A percentile compares a stretch with the other conserved stretches of the same genome.
phyloP scores from a whole-genome alignment of 345 rosid genomes.

The Luvunga scandens region DNA sequence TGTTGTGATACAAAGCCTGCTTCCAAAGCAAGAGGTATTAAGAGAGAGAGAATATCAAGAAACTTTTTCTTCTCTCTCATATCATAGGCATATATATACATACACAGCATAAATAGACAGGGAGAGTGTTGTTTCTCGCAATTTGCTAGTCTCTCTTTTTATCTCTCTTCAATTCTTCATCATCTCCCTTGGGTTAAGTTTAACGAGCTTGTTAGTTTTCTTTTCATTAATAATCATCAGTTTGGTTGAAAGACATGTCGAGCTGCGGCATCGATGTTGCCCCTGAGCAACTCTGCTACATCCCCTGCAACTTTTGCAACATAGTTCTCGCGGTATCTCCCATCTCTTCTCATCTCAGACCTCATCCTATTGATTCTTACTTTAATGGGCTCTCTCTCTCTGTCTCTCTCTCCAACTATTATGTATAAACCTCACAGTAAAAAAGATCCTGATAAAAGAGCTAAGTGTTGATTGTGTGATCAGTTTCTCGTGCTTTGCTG shows the following conservation, averaged over 20 bases:
- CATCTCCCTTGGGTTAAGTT: slow-evolving; percentile 22
- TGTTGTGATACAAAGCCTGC: slow-evolving; percentile 31
- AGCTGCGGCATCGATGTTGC: slow-evolving; percentile 33
- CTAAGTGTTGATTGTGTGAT: slow-evolving; percentile 17
- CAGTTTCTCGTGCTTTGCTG: slow-evolving; percentile 21
- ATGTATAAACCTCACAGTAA: slow-evolving; percentile 17
- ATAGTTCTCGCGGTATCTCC: slow-evolving; percentile 88
- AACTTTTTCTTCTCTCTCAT: neutral
- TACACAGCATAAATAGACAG: too few species aligned
- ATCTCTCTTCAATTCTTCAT: neutral
- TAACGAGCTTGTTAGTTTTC: neutral
- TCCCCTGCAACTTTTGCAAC: slow-evolving; percentile 99
- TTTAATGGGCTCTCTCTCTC: too few species aligned
- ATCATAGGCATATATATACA: neutral
- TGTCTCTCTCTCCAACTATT: too few species aligned
- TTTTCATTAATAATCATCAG: slow-evolving; percentile 1
- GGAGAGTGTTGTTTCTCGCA: slow-evolving; percentile 21
- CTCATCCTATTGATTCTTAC: slow-evolving; percentile 4
- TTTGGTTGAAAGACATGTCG: slow-evolving; percentile 34
- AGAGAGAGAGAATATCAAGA: slow-evolving; percentile 14
- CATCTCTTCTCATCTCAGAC: slow-evolving; percentile 25
- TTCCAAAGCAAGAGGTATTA: slow-evolving; percentile 21
- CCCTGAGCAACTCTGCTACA: slow-evolving; percentile 92
- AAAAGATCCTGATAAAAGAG: slow-evolving; percentile 35
- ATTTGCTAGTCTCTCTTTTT: slow-evolving; percentile 17